phyloP scores from a whole-genome alignment of 2,329 filamentous ascomycete species.

The Fusarium domesticum region DNA sequence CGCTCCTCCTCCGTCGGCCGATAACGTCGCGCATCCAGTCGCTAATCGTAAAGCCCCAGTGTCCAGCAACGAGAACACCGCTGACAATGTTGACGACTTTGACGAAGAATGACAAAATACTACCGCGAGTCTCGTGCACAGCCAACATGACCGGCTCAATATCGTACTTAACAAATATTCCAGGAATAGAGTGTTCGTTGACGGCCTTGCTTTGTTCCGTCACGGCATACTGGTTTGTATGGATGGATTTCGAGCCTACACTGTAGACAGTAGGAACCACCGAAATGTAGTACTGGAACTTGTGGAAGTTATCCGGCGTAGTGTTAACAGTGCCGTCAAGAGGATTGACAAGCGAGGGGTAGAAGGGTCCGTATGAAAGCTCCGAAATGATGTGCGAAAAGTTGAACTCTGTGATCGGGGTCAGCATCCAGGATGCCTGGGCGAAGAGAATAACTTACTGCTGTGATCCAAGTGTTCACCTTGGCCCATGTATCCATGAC shows the following conservation, averaged over 20 bases:
- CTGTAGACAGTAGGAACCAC: slow-evolving; percentile 94
- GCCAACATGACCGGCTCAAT: slow-evolving; percentile 92
- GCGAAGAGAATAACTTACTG: slow-evolving; percentile 50
- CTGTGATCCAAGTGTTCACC: slow-evolving; percentile 77
- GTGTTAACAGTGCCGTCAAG: slow-evolving; percentile 85
- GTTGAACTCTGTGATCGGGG: slow-evolving; percentile 69
- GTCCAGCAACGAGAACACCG: slow-evolving; percentile 87
- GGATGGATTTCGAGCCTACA: slow-evolving; percentile 63
- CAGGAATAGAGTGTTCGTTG: slow-evolving; percentile 69
- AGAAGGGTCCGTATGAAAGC: slow-evolving; percentile 95
- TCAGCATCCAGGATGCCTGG: slow-evolving; percentile 13
- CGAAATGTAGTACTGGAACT: slow-evolving; percentile 96
- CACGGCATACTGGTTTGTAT: slow-evolving; percentile 97
- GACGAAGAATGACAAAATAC: slow-evolving; percentile 71
- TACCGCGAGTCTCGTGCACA: slow-evolving; percentile 76
- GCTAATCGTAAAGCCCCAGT: slow-evolving; percentile 84
- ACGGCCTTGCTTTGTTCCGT: slow-evolving; percentile 79
- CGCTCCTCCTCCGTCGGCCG: slow-evolving; percentile 46
- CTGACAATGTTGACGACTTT: slow-evolving; percentile 87
- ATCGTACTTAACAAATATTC: slow-evolving; percentile 98
- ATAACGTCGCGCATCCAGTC: slow-evolving; percentile 66
- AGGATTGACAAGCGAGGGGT: slow-evolving; percentile 88
- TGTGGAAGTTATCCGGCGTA: slow-evolving; percentile 79
- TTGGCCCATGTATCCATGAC: slow-evolving; percentile 87
- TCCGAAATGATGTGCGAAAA: slow-evolving; percentile 97